These are phyloP conservation scores for Ogataea pilisensis DNA, from an alignment of 805 yeast genomes.

Conservation along the genomic window DNA sequence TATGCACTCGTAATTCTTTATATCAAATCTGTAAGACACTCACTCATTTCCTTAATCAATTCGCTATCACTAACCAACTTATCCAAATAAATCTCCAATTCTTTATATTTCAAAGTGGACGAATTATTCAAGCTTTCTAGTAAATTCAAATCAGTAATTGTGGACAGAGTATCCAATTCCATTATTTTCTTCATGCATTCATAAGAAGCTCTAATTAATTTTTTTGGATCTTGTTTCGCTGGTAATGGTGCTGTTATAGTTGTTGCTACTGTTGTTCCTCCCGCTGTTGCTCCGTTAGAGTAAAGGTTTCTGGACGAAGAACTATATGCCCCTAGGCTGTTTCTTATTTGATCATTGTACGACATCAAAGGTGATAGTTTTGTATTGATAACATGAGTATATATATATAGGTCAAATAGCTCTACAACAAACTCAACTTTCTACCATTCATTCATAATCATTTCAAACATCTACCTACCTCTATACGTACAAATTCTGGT, in stretches of 20 bases:
- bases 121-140: conserved; percentile 56
- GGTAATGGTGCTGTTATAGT: neutral
- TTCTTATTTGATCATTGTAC: neutral
- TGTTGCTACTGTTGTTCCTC: too few relatives aligned
- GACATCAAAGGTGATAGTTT: too few relatives aligned
- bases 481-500: too few relatives aligned
- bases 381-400: too few relatives aligned
- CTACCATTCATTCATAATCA: too few relatives aligned
- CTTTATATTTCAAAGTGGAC: conserved; percentile 48
- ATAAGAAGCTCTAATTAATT: conserved; percentile 23
- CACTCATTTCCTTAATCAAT: conserved; percentile 6
- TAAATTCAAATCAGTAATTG: conserved; percentile 41
- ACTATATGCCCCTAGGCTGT: neutral
- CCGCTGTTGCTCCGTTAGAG: too few relatives aligned
- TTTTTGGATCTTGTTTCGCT: conserved; percentile 22
- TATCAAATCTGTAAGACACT: neutral
- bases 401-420: too few relatives aligned
- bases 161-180: conserved; percentile 31
- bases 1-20: too few relatives aligned
- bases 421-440: too few relatives aligned
- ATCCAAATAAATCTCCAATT: conserved; percentile 39
- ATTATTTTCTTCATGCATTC: conserved; percentile 32
- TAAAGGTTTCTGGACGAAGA: too few relatives aligned
- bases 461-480: too few relatives aligned
- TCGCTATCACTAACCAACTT: conserved; percentile 16